phyloP scores from a whole-genome alignment of 2,329 filamentous ascomycete genomes.

The Moelleriella libera region DNA sequence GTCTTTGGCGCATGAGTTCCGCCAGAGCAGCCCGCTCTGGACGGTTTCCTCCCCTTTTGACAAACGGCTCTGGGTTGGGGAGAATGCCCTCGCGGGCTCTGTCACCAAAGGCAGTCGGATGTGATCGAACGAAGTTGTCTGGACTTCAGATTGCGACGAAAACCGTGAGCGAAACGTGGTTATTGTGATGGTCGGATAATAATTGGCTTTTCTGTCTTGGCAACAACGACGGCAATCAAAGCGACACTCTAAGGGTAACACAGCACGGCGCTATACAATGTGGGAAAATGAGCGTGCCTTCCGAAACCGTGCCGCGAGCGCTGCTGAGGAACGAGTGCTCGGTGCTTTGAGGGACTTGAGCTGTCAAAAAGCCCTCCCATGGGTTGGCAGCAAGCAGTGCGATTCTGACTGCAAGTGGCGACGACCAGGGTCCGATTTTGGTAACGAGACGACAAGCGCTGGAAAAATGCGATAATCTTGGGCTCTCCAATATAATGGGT shows the following conservation, averaged over 20 bases:
- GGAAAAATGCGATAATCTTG: conserved; percentile 1
- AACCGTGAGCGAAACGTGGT: conserved; percentile 1
- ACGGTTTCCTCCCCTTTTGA: conserved; percentile 52
- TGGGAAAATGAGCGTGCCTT: background rate
- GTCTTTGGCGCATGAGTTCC: conserved; percentile 58
- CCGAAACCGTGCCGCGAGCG: background rate
- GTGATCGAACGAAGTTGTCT: background rate
- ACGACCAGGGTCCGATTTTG: conserved; percentile 4
- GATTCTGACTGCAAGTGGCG: conserved; percentile 4
- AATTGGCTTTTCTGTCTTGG: background rate
- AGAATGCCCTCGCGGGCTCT: conserved; percentile 40
- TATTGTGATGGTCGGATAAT: conserved; percentile 3
- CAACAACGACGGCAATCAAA: background rate
- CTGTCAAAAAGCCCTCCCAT: conserved; percentile 1
- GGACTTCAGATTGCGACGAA: conserved; percentile 1
- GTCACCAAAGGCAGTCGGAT: conserved; percentile 14
- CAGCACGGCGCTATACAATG: background rate
- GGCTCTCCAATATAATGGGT: conserved; percentile 1
- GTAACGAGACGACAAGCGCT: conserved; percentile 1
- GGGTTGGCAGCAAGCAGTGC: conserved; percentile 1
- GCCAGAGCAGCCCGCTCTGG: conserved; percentile 66
- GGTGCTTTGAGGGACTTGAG: conserved; percentile 2
- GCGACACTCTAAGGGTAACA: background rate
- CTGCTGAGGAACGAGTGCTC: background rate
- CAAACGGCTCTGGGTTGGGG: conserved; percentile 39